Evolutionary conservation across 2,329 filamentous ascomycete species (phyloP).

Genomic region (Didymella keratinophila): DNA sequence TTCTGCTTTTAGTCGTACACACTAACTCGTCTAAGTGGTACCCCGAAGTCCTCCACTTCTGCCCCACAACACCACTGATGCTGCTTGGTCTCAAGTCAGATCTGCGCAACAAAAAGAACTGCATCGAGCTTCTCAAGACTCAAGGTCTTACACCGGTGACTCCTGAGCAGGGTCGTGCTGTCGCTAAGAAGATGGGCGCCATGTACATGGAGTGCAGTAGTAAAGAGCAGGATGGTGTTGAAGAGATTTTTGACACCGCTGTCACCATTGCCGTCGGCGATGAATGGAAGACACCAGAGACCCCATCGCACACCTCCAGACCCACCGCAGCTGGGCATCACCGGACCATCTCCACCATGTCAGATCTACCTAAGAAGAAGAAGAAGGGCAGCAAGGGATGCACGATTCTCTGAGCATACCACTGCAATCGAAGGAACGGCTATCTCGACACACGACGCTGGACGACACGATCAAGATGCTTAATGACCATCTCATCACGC

Average conservation of each 20-base stretch:
- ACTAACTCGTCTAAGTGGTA: constrained; percentile 79
- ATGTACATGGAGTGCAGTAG: constrained; percentile 98
- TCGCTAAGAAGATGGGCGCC: constrained; percentile 93
- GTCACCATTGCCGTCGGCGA: constrained; percentile 89
- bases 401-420: constrained; percentile 48
- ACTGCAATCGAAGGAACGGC: constrained; percentile 27
- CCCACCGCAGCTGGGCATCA: constrained; percentile 30
- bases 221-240: constrained; percentile 95
- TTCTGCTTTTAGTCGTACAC: constrained; percentile 2
- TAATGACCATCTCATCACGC: constrained; percentile 47
- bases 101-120: constrained; percentile 91
- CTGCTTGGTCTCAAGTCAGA: constrained; percentile 97
- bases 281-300: constrained; percentile 53
- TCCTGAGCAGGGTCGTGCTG: constrained; percentile 83
- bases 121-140: constrained; percentile 98
- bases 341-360: constrained; percentile 31
- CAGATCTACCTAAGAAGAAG: constrained; percentile 40
- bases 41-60: constrained; percentile 98
- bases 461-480: constrained; percentile 52
- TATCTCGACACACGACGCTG: constrained; percentile 50
- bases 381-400: constrained; percentile 50
- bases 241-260: constrained; percentile 93
- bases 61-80: constrained; percentile 93
- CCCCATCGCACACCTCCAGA: constrained; percentile 18
- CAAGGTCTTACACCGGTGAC: constrained; percentile 96